Percentiles rank a stretch among this genome's conserved stretches.
These are phyloP conservation scores for Ophiostoma australiae DNA, from an alignment of 2,329 filamentous ascomycete species.

Conservation along the genomic window DNA sequence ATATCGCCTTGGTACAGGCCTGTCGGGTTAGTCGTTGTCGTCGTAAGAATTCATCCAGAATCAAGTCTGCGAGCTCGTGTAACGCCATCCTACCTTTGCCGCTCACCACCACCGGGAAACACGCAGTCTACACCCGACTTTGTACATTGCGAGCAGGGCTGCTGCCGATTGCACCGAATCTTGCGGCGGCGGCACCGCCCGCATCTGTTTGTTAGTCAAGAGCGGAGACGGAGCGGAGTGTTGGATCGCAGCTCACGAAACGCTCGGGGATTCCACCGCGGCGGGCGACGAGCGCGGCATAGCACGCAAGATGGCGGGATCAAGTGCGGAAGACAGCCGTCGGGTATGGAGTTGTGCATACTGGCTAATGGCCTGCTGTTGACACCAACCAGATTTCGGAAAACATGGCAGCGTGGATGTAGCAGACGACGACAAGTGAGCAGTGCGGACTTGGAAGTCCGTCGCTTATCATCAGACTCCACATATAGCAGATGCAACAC, in stretches of 20 bases:
- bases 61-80: no score
- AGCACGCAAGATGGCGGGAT: neutral
- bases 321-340: neutral
- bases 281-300: neutral
- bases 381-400: neutral
- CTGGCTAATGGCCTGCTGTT: neutral
- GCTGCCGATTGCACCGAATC: constrained; percentile 6
- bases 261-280: neutral
- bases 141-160: constrained; percentile 3
- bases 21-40: neutral
- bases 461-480: neutral
- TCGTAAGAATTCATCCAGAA: no score
- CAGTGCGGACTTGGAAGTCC: neutral
- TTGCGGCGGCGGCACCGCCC: constrained; percentile 12
- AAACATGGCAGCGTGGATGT: neutral
- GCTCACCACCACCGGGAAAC: neutral
- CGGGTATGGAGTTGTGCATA: neutral
- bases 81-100: neutral
- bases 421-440: neutral
- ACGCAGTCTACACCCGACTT: neutral
- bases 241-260: constrained; percentile 31
- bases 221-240: constrained; percentile 31
- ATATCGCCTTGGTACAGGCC: neutral
- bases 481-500: neutral
- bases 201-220: neutral